Percentiles rank a stretch among this genome's conserved stretches.
Conservation (phyloP, 768 basidiomycete species). For the Hydnum rufescens region DNA sequence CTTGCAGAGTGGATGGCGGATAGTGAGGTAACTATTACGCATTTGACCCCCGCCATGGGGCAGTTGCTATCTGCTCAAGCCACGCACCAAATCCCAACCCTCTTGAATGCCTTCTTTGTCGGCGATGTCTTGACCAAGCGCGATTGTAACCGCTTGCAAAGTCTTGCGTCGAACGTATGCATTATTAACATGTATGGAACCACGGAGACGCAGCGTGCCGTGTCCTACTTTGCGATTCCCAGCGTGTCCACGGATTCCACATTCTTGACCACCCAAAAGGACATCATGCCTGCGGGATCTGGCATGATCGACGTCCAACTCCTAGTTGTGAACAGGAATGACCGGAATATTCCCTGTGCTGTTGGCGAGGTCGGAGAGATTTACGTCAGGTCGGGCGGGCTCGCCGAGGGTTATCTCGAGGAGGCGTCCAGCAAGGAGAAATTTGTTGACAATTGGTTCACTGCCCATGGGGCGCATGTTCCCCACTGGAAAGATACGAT, state of each 20-base stretch:
- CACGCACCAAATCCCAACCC: constrained; percentile 61
- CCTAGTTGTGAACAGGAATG: constrained; percentile 80
- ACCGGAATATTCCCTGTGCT: constrained; percentile 69
- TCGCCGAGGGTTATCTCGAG: constrained; percentile 91
- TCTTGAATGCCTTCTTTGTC: constrained; percentile 89
- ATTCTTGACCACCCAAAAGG: constrained; percentile 86
- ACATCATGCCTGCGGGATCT: constrained; percentile 91
- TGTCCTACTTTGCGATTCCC: constrained; percentile 90
- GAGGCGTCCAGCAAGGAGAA: constrained; percentile 66
- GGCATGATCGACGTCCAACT: constrained; percentile 98
- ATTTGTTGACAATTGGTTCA: constrained; percentile 91
- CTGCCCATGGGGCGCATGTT: constrained; percentile 19
- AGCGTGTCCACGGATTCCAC: constrained; percentile 65
- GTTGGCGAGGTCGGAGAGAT: constrained; percentile 97
- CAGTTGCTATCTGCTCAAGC: constrained; percentile 87
- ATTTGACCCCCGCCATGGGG: constrained; percentile 97
- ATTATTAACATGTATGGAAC: constrained; percentile 99
- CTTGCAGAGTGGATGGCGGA: constrained; percentile 98
- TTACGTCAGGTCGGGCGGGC: constrained; percentile 87
- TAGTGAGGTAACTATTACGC: constrained; percentile 80
- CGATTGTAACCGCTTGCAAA: constrained; percentile 85
- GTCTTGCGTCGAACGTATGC: constrained; percentile 74
- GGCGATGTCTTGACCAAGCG: constrained; percentile 98
- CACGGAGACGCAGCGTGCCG: constrained; percentile 96
- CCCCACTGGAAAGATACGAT: constrained; percentile 51